phyloP scores from a whole-genome alignment of 202 grass and related monocot genomes.

The Saccharum hybrid region DNA sequence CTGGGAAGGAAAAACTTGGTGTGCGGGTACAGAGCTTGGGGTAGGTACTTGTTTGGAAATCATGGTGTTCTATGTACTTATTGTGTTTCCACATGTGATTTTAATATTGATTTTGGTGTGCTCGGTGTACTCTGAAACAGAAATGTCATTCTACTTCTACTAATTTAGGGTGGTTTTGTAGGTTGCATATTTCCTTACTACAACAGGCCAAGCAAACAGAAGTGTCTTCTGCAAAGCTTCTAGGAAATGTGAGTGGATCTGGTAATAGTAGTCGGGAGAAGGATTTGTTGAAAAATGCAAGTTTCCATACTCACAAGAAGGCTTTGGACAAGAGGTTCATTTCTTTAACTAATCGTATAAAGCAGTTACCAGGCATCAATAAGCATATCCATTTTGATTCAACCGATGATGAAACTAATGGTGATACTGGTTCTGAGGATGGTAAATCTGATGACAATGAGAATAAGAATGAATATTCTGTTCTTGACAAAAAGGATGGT shows the following conservation, averaged over 20 bases:
- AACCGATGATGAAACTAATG: conserved; percentile 65
- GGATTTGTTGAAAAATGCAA: conserved; percentile 52
- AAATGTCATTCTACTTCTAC: conserved; percentile 31
- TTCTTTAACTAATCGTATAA: conserved; percentile 61
- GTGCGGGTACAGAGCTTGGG: conserved; percentile 78
- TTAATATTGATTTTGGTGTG: conserved; percentile 10
- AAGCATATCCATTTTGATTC: conserved; percentile 85
- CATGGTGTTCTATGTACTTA: background rate
- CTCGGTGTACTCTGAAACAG: background rate
- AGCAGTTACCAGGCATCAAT: conserved; percentile 60
- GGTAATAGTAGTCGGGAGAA: conserved; percentile 51
- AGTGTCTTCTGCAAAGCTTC: conserved; percentile 44
- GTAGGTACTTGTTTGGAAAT: conserved; percentile 55
- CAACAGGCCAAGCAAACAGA: conserved; percentile 65
- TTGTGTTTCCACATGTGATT: conserved; percentile 41
- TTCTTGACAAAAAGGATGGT: conserved; percentile 52
- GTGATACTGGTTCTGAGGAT: conserved; percentile 32
- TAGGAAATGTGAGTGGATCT: conserved; percentile 46
- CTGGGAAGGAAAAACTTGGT: conserved; percentile 71
- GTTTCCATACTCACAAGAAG: conserved; percentile 58
- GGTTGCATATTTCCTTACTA: conserved; percentile 77
- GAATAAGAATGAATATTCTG: conserved; percentile 46
- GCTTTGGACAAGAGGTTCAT: conserved; percentile 63
- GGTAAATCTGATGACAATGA: conserved; percentile 26
- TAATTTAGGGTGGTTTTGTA: conserved; percentile 57